These are phyloP conservation scores for Sporothrix humicola DNA, from an alignment of 2,329 filamentous ascomycete species.

Conservation along the genomic window DNA sequence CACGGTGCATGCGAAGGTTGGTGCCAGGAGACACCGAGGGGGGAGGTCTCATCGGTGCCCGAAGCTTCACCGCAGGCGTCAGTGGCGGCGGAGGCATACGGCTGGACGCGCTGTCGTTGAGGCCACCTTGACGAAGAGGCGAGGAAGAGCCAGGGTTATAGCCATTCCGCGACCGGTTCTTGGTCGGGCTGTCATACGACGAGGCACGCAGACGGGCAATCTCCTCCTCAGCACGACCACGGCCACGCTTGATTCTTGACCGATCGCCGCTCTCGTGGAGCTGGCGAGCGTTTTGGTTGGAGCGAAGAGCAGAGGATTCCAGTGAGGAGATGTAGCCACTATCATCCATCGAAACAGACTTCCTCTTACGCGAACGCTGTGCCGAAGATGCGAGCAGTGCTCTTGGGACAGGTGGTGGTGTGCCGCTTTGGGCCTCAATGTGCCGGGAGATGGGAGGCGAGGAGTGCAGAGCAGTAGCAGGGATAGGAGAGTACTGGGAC, in stretches of 20 bases:
- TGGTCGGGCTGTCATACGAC: conserved; percentile 89
- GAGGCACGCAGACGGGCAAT: conserved; percentile 92
- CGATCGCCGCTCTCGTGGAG: conserved; percentile 75
- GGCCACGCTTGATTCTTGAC: conserved; percentile 82
- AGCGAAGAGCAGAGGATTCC: conserved; percentile 84
- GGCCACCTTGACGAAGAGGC: conserved; percentile 60
- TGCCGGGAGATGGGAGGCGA: conserved; percentile 81
- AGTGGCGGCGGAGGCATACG: conserved; percentile 72
- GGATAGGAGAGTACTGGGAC: conserved; percentile 73
- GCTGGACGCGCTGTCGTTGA: conserved; percentile 51
- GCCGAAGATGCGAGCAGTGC: conserved; percentile 59
- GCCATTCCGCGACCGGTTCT: conserved; percentile 61
- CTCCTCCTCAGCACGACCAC: conserved; percentile 92
- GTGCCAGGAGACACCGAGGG: conserved; percentile 92
- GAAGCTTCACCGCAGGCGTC: conserved; percentile 84
- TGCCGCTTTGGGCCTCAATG: conserved; percentile 67
- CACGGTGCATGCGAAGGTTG: conserved; percentile 85
- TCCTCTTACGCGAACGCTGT: conserved; percentile 73
- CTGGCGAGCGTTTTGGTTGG: conserved; percentile 66
- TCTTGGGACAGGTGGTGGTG: conserved; percentile 73
- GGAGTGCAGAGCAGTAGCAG: conserved; percentile 75
- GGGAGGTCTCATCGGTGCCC: conserved; percentile 61
- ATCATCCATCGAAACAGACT: conserved; percentile 80
- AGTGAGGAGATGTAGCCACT: conserved; percentile 97
- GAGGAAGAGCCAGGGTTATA: conserved; percentile 68